These are phyloP conservation scores for Cladorrhinum samala DNA, from an alignment of 495 filamentous ascomycete genomes.

Conservation along the genomic window DNA sequence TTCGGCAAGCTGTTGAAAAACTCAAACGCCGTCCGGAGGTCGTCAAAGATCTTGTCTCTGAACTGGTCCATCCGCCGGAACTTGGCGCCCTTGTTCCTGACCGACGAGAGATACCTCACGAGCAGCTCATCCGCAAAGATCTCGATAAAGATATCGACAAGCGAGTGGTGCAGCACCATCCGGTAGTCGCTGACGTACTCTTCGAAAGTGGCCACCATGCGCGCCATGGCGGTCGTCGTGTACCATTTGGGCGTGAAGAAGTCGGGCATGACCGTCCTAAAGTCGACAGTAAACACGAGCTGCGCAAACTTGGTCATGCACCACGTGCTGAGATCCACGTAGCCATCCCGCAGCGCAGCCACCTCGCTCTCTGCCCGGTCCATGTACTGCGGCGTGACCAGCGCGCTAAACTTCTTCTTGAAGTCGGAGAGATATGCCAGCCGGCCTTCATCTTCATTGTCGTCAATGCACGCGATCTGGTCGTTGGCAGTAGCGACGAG, in stretches of 20 bases:
- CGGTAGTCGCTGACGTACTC: conserved; percentile 88
- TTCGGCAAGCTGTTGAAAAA: conserved; percentile 55
- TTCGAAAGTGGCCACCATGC: conserved; percentile 86
- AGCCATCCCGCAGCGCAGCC: conserved; percentile 72
- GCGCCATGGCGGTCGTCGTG: conserved; percentile 68
- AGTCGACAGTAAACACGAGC: conserved; percentile 82
- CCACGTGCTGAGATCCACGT: conserved; percentile 87
- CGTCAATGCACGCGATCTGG: conserved; percentile 95
- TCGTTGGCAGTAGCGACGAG: conserved; percentile 96
- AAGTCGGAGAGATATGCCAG: conserved; percentile 76
- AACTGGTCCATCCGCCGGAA: conserved; percentile 80
- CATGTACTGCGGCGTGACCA: conserved; percentile 78
- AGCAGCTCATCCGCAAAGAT: conserved; percentile 88
- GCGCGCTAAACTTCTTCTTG: conserved; percentile 64
- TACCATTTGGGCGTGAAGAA: conserved; percentile 94
- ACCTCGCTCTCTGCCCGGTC: conserved; percentile 64
- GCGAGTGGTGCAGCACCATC: conserved; percentile 69
- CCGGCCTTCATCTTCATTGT: conserved; percentile 64
- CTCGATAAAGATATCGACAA: conserved; percentile 84
- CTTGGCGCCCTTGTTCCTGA: conserved; percentile 84
- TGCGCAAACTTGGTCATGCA: conserved; percentile 78
- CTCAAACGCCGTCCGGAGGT: conserved; percentile 77
- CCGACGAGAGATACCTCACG: conserved; percentile 73
- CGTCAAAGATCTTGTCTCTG: conserved; percentile 84
- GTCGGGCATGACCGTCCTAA: conserved; percentile 69